Evolutionary conservation across 495 filamentous ascomycete genomes (phyloP).

Genomic region (Bacidia rubella): DNA sequence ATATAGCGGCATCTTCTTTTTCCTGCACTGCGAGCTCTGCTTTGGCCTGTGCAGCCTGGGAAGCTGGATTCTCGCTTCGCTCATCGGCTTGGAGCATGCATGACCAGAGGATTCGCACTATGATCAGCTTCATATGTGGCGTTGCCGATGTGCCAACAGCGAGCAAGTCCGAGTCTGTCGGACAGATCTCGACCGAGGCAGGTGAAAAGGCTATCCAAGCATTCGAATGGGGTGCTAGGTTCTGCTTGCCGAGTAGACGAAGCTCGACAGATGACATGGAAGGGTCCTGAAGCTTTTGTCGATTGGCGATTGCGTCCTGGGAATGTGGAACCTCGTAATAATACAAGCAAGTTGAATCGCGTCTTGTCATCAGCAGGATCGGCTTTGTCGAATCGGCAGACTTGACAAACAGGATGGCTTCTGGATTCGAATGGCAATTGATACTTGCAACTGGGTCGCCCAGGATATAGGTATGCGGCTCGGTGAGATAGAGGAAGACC

Average conservation of each 20-base stretch:
- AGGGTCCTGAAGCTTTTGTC: constrained; percentile 8
- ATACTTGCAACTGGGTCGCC: constrained; percentile 35
- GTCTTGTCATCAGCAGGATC: constrained; percentile 41
- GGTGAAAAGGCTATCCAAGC: constrained; percentile 54
- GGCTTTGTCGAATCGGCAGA: constrained; percentile 32
- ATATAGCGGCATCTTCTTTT: constrained; percentile 45
- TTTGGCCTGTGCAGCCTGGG: constrained; percentile 30
- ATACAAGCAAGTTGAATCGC: constrained; percentile 48
- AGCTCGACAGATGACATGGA: not conserved
- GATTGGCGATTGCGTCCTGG: not conserved
- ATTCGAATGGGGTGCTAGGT: constrained; percentile 50
- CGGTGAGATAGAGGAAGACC: constrained; percentile 37
- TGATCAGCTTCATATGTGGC: constrained; percentile 53
- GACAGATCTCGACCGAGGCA: constrained; percentile 41
- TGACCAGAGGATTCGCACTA: constrained; percentile 38
- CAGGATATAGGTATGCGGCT: constrained; percentile 7
- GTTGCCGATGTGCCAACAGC: constrained; percentile 49
- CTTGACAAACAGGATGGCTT: constrained; percentile 42
- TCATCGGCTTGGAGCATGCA: constrained; percentile 30
- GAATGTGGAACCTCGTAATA: constrained; percentile 40
- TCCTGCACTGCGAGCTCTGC: constrained; percentile 37
- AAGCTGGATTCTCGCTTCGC: not conserved
- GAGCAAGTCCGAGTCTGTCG: constrained; percentile 38
- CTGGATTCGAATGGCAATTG: constrained; percentile 43
- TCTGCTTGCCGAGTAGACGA: constrained; percentile 41